A percentile compares a stretch with the other conserved stretches of the same genome.
These are phyloP conservation scores for Pestalotiopsis sp. DNA, from an alignment of 2,329 filamentous ascomycete genomes.

Conservation along the genomic window DNA sequence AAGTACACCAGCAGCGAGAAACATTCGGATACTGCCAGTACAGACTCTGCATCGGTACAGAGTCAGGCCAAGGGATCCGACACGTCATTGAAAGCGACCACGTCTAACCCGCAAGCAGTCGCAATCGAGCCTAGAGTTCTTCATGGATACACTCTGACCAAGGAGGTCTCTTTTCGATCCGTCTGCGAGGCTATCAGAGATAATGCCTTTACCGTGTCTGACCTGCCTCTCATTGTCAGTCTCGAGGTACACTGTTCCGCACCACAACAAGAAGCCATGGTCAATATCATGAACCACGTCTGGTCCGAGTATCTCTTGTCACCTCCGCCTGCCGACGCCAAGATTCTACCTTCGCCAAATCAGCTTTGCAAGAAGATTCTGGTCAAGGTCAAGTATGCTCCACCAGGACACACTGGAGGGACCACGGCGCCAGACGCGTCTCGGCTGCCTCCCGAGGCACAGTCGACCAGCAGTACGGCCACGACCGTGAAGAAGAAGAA, in stretches of 20 bases:
- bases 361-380: slow-evolving; percentile 78
- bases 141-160: slow-evolving; percentile 89
- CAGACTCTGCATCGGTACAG: background rate
- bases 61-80: background rate
- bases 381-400: slow-evolving; percentile 76
- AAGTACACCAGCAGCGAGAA: slow-evolving; percentile 20
- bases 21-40: background rate
- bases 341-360: slow-evolving; percentile 65
- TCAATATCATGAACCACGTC: slow-evolving; percentile 83
- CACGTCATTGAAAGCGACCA: slow-evolving; percentile 13
- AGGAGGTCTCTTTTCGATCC: slow-evolving; percentile 81
- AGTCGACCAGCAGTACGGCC: slow-evolving; percentile 39
- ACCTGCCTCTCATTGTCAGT: slow-evolving; percentile 89
- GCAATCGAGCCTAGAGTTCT: slow-evolving; percentile 73
- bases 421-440: slow-evolving; percentile 17
- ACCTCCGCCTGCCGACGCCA: slow-evolving; percentile 45
- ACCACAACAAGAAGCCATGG: slow-evolving; percentile 87
- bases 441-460: slow-evolving; percentile 32
- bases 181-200: slow-evolving; percentile 82
- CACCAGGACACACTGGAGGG: slow-evolving; percentile 32
- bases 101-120: slow-evolving; percentile 29
- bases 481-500: slow-evolving; percentile 34
- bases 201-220: slow-evolving; percentile 72
- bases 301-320: slow-evolving; percentile 77
- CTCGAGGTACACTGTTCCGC: slow-evolving; percentile 85